Evolutionary conservation across 768 basidiomycete species (phyloP).

Genomic region (Pleurotus platypus): DNA sequence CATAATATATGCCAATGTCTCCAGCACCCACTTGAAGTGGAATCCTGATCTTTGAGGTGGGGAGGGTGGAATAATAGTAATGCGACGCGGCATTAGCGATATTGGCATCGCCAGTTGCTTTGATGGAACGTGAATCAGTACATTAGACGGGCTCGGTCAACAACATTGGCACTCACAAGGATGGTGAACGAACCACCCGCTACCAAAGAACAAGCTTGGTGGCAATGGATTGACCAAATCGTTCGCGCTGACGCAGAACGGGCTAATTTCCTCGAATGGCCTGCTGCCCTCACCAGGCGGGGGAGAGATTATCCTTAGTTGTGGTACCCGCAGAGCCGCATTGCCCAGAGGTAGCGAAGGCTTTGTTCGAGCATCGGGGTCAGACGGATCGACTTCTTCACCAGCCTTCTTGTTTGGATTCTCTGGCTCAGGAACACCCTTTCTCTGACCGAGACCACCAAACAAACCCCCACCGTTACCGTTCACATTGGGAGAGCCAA

Average conservation of each 20-base stretch:
- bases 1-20: conserved; percentile 88
- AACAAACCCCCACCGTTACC: conserved; percentile 57
- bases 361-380: conserved; percentile 10
- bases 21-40: conserved; percentile 84
- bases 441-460: conserved; percentile 81
- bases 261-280: conserved; percentile 81
- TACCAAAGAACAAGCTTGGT: conserved; percentile 89
- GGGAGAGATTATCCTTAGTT: conserved; percentile 64
- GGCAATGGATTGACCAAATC: conserved; percentile 97
- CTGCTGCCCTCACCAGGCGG: conserved; percentile 37
- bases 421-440: conserved; percentile 58
- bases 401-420: conserved; percentile 28
- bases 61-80: conserved; percentile 91
- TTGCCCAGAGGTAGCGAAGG: conserved; percentile 16
- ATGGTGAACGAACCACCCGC: conserved; percentile 87
- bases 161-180: conserved; percentile 18
- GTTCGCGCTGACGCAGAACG: conserved; percentile 94
- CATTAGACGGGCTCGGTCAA: not conserved
- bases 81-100: conserved; percentile 62
- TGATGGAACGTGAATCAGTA: not conserved
- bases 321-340: conserved; percentile 55
- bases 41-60: conserved; percentile 78
- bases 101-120: not conserved
- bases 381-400: conserved; percentile 22
- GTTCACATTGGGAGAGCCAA: conserved; percentile 22